These are phyloP conservation scores for Agrocybe pediades DNA, from an alignment of 768 basidiomycete genomes.

Conservation along the genomic window DNA sequence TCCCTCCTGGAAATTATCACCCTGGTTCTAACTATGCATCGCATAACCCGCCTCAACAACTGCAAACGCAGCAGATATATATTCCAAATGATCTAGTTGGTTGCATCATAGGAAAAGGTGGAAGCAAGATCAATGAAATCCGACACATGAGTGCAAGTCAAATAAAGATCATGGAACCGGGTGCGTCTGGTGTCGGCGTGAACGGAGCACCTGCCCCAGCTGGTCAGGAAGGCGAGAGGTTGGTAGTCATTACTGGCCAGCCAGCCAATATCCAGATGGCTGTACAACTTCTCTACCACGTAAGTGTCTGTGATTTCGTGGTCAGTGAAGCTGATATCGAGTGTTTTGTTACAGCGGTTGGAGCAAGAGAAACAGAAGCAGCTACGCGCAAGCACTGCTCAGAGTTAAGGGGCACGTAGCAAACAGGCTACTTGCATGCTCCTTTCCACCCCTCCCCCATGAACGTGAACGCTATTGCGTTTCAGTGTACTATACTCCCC, in stretches of 20 bases:
- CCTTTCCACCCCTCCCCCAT: neutral
- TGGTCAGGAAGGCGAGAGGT: conserved; percentile 81
- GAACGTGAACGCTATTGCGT: conserved; percentile 12
- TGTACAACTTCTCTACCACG: conserved; percentile 86
- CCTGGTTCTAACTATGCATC: conserved; percentile 39
- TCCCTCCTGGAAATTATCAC: conserved; percentile 45
- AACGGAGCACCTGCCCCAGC: conserved; percentile 72
- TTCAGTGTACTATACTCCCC: conserved; percentile 8
- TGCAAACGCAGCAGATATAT: conserved; percentile 97
- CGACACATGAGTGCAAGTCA: conserved; percentile 93
- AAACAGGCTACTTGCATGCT: conserved; percentile 4
- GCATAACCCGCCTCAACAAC: conserved; percentile 65
- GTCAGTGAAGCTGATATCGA: neutral
- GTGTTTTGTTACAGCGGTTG: conserved; percentile 53
- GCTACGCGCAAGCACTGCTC: conserved; percentile 37
- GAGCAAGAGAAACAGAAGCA: conserved; percentile 93
- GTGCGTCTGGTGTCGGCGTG: conserved; percentile 68
- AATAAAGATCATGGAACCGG: conserved; percentile 99
- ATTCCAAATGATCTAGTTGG: conserved; percentile 98
- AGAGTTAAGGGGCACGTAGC: conserved; percentile 20
- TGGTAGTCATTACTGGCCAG: conserved; percentile 97
- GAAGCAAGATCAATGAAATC: conserved; percentile 98
- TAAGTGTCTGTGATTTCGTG: conserved; percentile 34
- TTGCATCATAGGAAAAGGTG: conserved; percentile 97
- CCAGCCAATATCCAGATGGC: conserved; percentile 96